Evolutionary conservation across 371 early-diverging fungal genomes (phyloP).

Genomic region (Lichtheimia corymbifera): DNA sequence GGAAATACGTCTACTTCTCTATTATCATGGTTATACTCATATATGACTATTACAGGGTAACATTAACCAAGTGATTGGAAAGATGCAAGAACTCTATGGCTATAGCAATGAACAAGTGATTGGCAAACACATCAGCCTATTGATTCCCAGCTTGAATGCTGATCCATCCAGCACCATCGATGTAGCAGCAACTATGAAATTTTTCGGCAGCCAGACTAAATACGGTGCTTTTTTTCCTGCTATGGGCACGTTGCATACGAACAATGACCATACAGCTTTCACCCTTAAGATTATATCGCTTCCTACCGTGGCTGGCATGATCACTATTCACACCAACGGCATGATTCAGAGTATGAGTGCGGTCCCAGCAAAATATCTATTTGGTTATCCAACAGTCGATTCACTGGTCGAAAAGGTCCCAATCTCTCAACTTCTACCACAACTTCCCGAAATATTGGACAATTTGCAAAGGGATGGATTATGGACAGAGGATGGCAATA

Average conservation of each 20-base stretch:
- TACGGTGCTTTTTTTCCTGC: slow-evolving; percentile 60
- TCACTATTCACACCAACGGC: slow-evolving; percentile 59
- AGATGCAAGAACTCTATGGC: slow-evolving; percentile 59
- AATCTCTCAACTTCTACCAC: slow-evolving; percentile 61
- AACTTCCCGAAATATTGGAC: slow-evolving; percentile 42
- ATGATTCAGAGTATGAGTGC: slow-evolving; percentile 66
- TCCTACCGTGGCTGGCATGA: slow-evolving; percentile 68
- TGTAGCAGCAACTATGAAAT: slow-evolving; percentile 46
- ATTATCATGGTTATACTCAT: background rate
- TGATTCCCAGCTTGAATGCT: slow-evolving; percentile 49
- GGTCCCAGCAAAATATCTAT: slow-evolving; percentile 72
- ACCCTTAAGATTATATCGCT: slow-evolving; percentile 60
- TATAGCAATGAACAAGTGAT: slow-evolving; percentile 51
- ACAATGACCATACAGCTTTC: background rate
- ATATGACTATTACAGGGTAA: slow-evolving; percentile 34
- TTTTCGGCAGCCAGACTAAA: slow-evolving; percentile 59
- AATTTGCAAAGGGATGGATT: slow-evolving; percentile 23
- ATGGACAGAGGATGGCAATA: slow-evolving; percentile 17
- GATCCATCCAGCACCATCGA: slow-evolving; percentile 30
- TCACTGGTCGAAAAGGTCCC: slow-evolving; percentile 50
- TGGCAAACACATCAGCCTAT: slow-evolving; percentile 48
- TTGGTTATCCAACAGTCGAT: slow-evolving; percentile 55
- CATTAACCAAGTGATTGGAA: slow-evolving; percentile 46
- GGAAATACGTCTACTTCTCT: background rate
- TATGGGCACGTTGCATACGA: slow-evolving; percentile 41